Evolutionary conservation across 2,329 filamentous ascomycete species (phyloP), one percentile per base, ranked within the genome.

Genomic region (Penicillium concentricum): DNA sequence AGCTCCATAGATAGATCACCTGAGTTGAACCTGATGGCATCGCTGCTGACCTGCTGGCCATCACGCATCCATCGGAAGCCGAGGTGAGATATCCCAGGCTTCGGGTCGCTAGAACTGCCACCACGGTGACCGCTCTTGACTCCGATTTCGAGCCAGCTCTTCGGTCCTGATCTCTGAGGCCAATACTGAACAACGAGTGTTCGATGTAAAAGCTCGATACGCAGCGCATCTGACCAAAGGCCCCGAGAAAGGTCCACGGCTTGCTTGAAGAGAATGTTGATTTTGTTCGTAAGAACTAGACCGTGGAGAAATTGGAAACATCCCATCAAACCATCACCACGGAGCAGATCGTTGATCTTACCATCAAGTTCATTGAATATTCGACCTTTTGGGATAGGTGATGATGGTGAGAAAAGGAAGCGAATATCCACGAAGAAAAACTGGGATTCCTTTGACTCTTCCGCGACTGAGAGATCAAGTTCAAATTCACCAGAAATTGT

Each of bases 401-500:
- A 78, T 8, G 86, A 81, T 1, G 93, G 93, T 9, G 79, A 81
- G 71, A 96, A 99, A 15, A 87, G 78, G 65, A 96, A 92, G 57
- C 92, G 86, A 67, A 97, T 87, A 72, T 97, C 92, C 60, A 97
- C 90, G 70, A 97, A 96, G 81, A 89, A 97, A 70, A 96, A 95
- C 67, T 95, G 92, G 52, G 89, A 88, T 32, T 86, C 81, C 18
- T 87, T 84, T 62, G 94, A 88, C 69, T 97, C 92, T 64, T 92
- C 89, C 18, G 90, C 91, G 61, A 97, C 89, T 1, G 92, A 92
- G 50, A 99, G 82, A 70, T 97, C 94, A 20, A 97, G 85, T 72
- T 97, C 93, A 67, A 97, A 97, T 72, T 97, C 93, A 51, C 85
- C 84, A 3, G 84, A 78, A 1, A 97, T 89, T 45, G 80, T 84